A percentile compares a stretch with the other conserved stretches of the same genome.
These are phyloP conservation scores for Cotoneaster glaucophyllus DNA, from an alignment of 306 rosid genomes.

Conservation along the genomic window DNA sequence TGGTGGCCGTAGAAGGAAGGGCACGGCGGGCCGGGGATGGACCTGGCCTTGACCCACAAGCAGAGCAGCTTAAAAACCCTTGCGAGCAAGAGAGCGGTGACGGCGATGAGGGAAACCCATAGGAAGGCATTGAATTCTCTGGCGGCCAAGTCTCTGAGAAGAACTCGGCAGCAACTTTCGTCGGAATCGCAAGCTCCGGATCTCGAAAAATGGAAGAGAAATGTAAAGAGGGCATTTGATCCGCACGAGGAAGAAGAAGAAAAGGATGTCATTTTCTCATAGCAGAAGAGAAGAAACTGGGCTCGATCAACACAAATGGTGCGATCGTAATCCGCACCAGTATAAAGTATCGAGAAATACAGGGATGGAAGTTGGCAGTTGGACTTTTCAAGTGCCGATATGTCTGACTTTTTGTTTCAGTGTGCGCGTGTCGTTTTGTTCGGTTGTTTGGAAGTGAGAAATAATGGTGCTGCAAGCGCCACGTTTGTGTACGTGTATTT, in stretches of 20 bases:
- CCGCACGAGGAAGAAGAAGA: constrained; percentile 15
- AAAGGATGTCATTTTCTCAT: constrained; percentile 44
- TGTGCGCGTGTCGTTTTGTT: background rate
- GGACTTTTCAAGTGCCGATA: background rate
- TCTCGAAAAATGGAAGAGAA: constrained; percentile 24
- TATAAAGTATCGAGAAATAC: background rate
- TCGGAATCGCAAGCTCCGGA: constrained; percentile 4
- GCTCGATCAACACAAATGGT: background rate
- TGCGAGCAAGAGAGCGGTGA: constrained; percentile 39
- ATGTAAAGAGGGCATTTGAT: constrained; percentile 23
- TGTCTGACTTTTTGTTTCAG: background rate
- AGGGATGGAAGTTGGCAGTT: background rate
- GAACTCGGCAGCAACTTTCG: constrained; percentile 2
- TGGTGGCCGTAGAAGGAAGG: constrained; percentile 53
- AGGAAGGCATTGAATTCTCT: constrained; percentile 71
- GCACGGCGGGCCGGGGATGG: constrained; percentile 58
- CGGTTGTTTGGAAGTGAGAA: too few species aligned
- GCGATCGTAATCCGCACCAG: background rate
- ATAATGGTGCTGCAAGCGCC: too few species aligned
- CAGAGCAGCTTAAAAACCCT: constrained; percentile 28
- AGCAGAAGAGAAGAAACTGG: background rate
- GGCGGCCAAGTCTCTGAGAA: constrained; percentile 46
- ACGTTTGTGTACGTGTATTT: too few species aligned
- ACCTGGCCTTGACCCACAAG: constrained; percentile 39
- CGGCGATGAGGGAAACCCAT: constrained; percentile 45